Evolutionary conservation across 805 yeast species (phyloP).

Genomic region (Clavispora fructus): DNA sequence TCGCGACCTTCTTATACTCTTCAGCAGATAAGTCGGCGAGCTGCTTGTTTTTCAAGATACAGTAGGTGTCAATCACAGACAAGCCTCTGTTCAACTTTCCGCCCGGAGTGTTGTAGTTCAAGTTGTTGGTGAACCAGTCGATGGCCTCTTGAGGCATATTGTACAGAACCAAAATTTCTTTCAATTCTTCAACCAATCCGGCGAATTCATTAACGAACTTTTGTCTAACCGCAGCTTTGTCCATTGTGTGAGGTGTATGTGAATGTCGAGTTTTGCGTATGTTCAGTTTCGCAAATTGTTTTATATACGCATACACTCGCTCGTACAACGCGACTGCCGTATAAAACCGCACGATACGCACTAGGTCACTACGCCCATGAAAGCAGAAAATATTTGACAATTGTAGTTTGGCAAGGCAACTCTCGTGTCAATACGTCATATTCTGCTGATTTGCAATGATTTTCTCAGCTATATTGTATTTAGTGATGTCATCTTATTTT

Average conservation of each 20-base stretch:
- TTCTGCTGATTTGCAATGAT: neutral
- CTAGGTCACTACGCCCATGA: too few relatives aligned
- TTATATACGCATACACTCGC: neutral
- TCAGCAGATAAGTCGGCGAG: conserved; percentile 50
- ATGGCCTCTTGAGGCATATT: conserved; percentile 85
- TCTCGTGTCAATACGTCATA: too few relatives aligned
- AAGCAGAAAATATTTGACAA: too few relatives aligned
- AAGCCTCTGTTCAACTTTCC: conserved; percentile 96
- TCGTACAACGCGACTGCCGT: neutral
- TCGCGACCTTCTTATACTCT: conserved; percentile 79
- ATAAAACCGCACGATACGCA: too few relatives aligned
- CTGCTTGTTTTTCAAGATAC: conserved; percentile 62
- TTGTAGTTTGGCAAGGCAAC: neutral
- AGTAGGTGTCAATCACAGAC: conserved; percentile 90
- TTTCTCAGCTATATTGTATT: neutral
- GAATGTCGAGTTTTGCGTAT: neutral
- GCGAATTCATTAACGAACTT: conserved; percentile 70
- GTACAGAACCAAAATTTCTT: conserved; percentile 53
- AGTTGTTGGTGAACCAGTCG: conserved; percentile 70
- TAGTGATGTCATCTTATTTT: neutral
- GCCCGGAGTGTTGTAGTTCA: conserved; percentile 88
- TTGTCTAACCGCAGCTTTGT: conserved; percentile 39
- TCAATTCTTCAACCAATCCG: conserved; percentile 68
- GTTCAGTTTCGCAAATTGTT: neutral
- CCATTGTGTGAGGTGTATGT: conserved; percentile 13